Evolutionary conservation across 768 basidiomycete species (phyloP).

Genomic region (Trametes sanguinea): DNA sequence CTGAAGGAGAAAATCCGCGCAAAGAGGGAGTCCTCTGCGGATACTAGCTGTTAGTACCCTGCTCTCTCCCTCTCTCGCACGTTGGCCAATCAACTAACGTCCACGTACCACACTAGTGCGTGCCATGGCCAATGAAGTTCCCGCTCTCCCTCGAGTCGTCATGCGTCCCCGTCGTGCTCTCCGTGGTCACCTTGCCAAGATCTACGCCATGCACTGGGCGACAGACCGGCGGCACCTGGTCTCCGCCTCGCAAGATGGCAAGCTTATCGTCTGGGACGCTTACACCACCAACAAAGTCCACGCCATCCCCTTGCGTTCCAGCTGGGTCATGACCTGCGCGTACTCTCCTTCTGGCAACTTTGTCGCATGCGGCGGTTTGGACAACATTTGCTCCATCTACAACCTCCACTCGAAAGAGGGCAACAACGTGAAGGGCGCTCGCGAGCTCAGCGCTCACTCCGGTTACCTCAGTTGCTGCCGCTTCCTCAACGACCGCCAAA

Average conservation of each 20-base stretch:
- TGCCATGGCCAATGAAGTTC: constrained; percentile 97
- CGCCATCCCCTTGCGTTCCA: constrained; percentile 95
- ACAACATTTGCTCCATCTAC: constrained; percentile 99
- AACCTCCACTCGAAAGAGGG: constrained; percentile 83
- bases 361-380: constrained; percentile 97
- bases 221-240: constrained; percentile 96
- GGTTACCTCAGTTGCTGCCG: constrained; percentile 98
- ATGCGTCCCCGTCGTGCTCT: constrained; percentile 96
- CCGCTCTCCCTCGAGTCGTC: constrained; percentile 92
- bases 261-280: constrained; percentile 99
- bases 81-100: background rate
- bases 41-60: constrained; percentile 83
- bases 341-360: constrained; percentile 97
- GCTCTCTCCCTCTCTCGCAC: background rate
- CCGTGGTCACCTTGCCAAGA: constrained; percentile 97
- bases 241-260: constrained; percentile 99
- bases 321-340: constrained; percentile 99
- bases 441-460: constrained; percentile 95
- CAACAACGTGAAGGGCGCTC: constrained; percentile 80
- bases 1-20: constrained; percentile 99
- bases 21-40: constrained; percentile 95
- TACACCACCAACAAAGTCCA: constrained; percentile 99
- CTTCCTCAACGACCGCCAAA: constrained; percentile 98
- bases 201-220: constrained; percentile 99
- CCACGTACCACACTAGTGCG: constrained; percentile 61